Base-by-base conservation (phyloP, 768 basidiomycete genomes). In the Russula earlei region DNA sequence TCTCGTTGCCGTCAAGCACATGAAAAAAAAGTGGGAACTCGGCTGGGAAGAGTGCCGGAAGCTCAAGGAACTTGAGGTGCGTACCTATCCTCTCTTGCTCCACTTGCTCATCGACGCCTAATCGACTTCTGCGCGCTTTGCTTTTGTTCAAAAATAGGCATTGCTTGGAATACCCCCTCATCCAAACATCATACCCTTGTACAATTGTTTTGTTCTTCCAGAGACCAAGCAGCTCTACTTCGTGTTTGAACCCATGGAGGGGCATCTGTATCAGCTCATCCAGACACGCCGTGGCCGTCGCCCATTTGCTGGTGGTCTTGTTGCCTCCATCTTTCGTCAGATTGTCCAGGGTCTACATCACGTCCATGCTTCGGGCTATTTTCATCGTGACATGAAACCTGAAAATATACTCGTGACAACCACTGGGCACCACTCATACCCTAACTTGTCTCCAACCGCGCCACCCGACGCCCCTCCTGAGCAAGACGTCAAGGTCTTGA, bases 201-300 rank as follows among this genome's bases (percentile, higher is more conserved):
- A 98, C 77, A 96, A 99, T 72, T 94, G 91, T 67, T 99, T 98
- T 75, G 87, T 99, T 63, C 83, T 93, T 19, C 96, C 96, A 6
- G 81, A 84, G 63, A 81, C 90, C 58, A 91, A 91, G 70, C 93
- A 99, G 71, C 89, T 99, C 64, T 96, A 97, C 71, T 98, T 98
- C 67, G 95, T 98, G 47, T 99, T 99, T 72, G 96, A 99, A 72
- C 94, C 93, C 66, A 98, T 99, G 96, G 96, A 99, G 71, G 96
- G 96, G 66, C 98, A 99, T 72, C 82, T 99, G 46, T 99, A 95
- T 72, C 96, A 99, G 69, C 88, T 99, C 74, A 95, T 97, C 72
- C 97, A 95, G 74, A 83, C 93, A 44, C 85, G 96, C 59, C 29
- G 91, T 72, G 93, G 94, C 57, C 84, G 94, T 60, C 84, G 94